A percentile compares a stretch with the other conserved stretches of the same genome.
These are phyloP conservation scores for Nigrospora sphaerica DNA, from an alignment of 2,329 filamentous ascomycete genomes.

Conservation along the genomic window DNA sequence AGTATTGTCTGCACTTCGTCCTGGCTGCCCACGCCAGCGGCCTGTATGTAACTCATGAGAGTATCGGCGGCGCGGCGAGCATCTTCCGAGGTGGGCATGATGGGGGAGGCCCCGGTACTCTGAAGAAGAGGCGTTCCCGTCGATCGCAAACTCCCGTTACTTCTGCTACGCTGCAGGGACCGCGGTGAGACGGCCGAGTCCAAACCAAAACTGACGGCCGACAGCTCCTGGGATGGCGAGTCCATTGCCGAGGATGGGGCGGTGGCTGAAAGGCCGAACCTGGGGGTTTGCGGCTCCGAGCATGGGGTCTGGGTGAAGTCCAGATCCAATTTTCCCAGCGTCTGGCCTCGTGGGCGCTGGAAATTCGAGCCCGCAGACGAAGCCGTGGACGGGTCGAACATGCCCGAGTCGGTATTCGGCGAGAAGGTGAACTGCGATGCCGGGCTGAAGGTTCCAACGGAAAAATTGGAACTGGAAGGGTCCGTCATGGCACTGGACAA, in stretches of 20 bases:
- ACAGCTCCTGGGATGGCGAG: constrained; percentile 40
- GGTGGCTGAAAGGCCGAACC: constrained; percentile 37
- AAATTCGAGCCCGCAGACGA: constrained; percentile 41
- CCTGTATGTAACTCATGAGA: constrained; percentile 74
- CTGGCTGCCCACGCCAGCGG: constrained; percentile 62
- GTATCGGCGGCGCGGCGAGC: constrained; percentile 75
- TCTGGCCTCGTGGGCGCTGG: constrained; percentile 78
- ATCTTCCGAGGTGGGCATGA: constrained; percentile 68
- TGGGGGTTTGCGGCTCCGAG: constrained; percentile 41
- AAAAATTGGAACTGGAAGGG: constrained; percentile 58
- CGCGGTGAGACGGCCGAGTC: constrained; percentile 37
- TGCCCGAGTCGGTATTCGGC: constrained; percentile 62
- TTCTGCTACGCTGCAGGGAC: constrained; percentile 43
- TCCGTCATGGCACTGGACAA: constrained; percentile 63
- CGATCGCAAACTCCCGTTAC: constrained; percentile 39
- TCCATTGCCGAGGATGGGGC: constrained; percentile 45
- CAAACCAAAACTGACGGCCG: constrained; percentile 32
- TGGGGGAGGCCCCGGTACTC: constrained; percentile 45
- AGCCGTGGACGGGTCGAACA: constrained; percentile 45
- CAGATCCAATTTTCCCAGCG: constrained; percentile 67
- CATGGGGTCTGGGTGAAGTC: constrained; percentile 42
- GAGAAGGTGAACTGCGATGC: constrained; percentile 69
- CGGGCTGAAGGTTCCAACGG: constrained; percentile 65
- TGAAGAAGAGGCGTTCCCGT: constrained; percentile 24
- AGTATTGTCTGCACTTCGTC: constrained; percentile 71